A percentile compares a stretch with the other conserved stretches of the same genome.
phyloP scores from a whole-genome alignment of 768 basidiomycete genomes.

The Baorangia bicolor region DNA sequence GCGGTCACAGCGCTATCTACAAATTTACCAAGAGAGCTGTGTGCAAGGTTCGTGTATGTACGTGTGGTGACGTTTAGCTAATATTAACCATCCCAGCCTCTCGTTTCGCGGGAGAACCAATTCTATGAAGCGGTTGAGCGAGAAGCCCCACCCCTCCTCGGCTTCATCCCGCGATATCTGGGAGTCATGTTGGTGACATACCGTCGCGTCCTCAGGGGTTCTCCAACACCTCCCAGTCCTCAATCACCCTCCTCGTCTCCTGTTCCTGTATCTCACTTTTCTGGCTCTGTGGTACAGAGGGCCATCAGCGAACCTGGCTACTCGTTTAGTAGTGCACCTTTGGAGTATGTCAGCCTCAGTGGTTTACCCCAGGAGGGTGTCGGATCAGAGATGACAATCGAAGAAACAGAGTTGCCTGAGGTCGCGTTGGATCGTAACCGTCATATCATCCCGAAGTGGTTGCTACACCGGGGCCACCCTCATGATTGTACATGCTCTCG shows the following conservation, averaged over 20 bases:
- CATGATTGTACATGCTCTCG: conserved; percentile 53
- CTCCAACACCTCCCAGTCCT: conserved; percentile 22
- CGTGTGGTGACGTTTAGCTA: background rate
- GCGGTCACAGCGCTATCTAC: conserved; percentile 96
- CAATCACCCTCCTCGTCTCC: conserved; percentile 14
- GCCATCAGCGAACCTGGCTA: conserved; percentile 27
- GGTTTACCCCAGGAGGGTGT: conserved; percentile 28
- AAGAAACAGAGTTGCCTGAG: conserved; percentile 89
- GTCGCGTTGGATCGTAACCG: conserved; percentile 88
- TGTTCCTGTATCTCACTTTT: conserved; percentile 19
- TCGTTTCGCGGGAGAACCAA: conserved; percentile 94
- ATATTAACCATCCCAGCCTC: conserved; percentile 56
- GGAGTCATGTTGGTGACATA: conserved; percentile 99
- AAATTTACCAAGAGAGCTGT: conserved; percentile 97
- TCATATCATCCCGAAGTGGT: conserved; percentile 96
- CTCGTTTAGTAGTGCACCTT: background rate
- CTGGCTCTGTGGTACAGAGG: conserved; percentile 30
- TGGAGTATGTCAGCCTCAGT: background rate
- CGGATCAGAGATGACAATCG: conserved; percentile 45
- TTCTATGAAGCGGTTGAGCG: conserved; percentile 97
- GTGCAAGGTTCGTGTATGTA: conserved; percentile 76
- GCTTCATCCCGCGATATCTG: conserved; percentile 95
- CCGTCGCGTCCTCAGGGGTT: conserved; percentile 63
- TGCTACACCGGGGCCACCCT: conserved; percentile 54
- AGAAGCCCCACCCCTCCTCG: conserved; percentile 87